Percentiles rank a stretch among this genome's conserved stretches.
phyloP scores from a whole-genome alignment of 306 rosid species.

The Elaeagnus macrophylla region DNA sequence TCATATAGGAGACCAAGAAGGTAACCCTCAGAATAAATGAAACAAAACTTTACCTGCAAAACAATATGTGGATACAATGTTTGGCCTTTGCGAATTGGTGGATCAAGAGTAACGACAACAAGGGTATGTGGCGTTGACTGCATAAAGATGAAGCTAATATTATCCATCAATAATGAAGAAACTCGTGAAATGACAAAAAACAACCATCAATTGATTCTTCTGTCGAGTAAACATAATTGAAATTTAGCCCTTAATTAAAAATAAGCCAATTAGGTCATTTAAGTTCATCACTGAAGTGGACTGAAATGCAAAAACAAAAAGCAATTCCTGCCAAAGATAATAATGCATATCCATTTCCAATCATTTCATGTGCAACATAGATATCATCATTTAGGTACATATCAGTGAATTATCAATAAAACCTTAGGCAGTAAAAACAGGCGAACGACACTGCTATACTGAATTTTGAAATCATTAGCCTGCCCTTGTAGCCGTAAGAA shows the following conservation, averaged over 20 bases:
- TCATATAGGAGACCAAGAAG: conserved; percentile 2
- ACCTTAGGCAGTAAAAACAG: conserved; percentile 98
- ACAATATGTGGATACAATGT: conserved; percentile 97
- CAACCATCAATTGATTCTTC: neutral
- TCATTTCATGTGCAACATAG: conserved; percentile 5
- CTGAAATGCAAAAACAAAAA: no score
- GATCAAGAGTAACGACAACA: conserved; percentile 86
- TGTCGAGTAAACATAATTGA: no score
- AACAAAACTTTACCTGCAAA: conserved; percentile 65
- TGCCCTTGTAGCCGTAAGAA: conserved; percentile 92
- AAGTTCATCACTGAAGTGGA: no score
- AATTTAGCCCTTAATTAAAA: no score
- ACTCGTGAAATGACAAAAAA: neutral
- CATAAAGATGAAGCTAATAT: conserved; percentile 16
- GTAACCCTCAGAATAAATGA: conserved; percentile 8
- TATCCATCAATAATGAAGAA: conserved; percentile 11
- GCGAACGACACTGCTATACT: conserved; percentile 95
- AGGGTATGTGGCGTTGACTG: conserved; percentile 97
- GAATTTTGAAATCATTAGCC: conserved; percentile 97
- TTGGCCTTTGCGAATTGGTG: conserved; percentile 98
- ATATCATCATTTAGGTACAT: neutral
- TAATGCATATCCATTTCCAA: neutral
- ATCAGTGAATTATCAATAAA: conserved; percentile 12
- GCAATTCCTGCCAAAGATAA: neutral
- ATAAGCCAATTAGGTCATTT: no score